phyloP scores from a whole-genome alignment of 495 filamentous ascomycete species.

The Trichoderma gamsii region DNA sequence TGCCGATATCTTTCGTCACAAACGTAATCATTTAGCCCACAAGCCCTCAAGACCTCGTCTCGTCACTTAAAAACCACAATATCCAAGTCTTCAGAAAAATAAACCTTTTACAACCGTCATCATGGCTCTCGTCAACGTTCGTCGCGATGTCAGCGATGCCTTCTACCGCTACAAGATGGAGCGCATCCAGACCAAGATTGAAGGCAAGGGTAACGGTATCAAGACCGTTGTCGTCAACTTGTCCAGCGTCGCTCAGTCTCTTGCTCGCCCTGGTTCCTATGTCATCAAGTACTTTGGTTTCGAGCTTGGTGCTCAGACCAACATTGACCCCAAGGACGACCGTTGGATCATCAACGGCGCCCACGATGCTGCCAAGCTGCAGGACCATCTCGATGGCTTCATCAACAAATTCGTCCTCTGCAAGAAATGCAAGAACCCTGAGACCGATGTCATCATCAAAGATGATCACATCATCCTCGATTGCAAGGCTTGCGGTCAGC shows the following conservation, averaged over 20 bases:
- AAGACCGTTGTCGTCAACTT: conserved; percentile 96
- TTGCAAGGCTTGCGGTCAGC: conserved; percentile 97
- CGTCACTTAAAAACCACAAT: neutral
- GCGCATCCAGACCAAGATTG: conserved; percentile 94
- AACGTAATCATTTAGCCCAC: neutral
- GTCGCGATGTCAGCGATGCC: conserved; percentile 94
- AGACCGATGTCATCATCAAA: conserved; percentile 92
- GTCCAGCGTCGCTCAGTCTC: conserved; percentile 85
- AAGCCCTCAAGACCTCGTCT: conserved; percentile 5
- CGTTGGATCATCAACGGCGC: conserved; percentile 99
- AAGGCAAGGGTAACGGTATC: conserved; percentile 98
- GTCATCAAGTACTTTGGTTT: conserved; percentile 99
- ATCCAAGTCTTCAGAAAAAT: neutral
- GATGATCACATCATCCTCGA: conserved; percentile 84
- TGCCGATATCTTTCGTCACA: conserved; percentile 18
- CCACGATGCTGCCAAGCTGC: conserved; percentile 90
- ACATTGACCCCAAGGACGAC: conserved; percentile 92
- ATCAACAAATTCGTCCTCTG: conserved; percentile 97
- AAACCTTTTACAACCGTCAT: conserved; percentile 37
- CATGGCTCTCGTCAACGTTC: conserved; percentile 84
- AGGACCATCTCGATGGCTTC: conserved; percentile 97
- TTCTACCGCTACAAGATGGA: conserved; percentile 99
- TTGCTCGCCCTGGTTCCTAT: conserved; percentile 87
- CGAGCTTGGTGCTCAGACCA: conserved; percentile 96
- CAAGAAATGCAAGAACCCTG: conserved; percentile 99